Evolutionary conservation across 805 yeast species (phyloP).

Genomic region (Metschnikowia lunata): DNA sequence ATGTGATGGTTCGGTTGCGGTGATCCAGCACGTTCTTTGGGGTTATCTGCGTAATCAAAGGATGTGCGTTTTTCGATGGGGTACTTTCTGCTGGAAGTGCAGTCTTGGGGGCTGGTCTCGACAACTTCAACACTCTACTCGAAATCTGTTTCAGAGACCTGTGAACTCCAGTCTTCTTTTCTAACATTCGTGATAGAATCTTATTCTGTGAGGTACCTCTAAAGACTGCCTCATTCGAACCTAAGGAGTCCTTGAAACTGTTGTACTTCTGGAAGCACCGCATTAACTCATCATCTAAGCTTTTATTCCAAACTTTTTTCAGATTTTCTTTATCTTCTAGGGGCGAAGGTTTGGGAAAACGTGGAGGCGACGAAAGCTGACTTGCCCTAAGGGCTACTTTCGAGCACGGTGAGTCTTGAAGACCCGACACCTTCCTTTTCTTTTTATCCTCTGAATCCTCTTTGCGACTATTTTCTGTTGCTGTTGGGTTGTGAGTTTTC

Average conservation of each 20-base stretch:
- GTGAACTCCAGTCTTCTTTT: constrained; percentile 31
- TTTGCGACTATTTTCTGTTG: not conserved
- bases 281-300: constrained; percentile 33
- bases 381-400: constrained; percentile 35
- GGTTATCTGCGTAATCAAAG: too few species aligned
- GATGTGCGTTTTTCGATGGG: not conserved
- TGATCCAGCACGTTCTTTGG: too few species aligned
- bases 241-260: constrained; percentile 26
- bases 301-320: constrained; percentile 31
- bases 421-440: constrained; percentile 4
- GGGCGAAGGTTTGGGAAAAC: not conserved
- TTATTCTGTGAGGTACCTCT: constrained; percentile 36
- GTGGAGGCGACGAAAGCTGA: constrained; percentile 26
- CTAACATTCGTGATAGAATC: constrained; percentile 37
- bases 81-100: constrained; percentile 6
- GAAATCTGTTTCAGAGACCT: constrained; percentile 37
- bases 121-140: constrained; percentile 12
- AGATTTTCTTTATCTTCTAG: not conserved
- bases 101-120: constrained; percentile 1
- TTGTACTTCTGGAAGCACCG: constrained; percentile 33
- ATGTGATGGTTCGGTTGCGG: not conserved
- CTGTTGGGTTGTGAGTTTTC: not conserved
- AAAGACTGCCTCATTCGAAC: constrained; percentile 20
- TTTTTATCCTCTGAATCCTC: not conserved
- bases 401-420: constrained; percentile 31